These are phyloP conservation scores for Fomes fomentarius DNA, from an alignment of 1,284 basidiomycete species.

Conservation along the genomic window DNA sequence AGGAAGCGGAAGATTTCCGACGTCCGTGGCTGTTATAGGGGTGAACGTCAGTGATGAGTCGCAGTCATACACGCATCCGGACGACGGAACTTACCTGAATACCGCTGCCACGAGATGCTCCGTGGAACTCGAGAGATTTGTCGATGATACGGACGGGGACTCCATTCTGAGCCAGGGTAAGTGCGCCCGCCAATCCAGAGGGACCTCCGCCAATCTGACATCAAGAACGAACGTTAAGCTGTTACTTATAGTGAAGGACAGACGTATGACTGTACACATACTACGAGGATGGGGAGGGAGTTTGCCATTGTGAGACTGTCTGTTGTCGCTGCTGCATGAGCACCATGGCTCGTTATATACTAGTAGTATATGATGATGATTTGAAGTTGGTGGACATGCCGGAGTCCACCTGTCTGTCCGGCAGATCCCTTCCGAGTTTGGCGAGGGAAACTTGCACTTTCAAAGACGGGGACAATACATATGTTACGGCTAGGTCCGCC, in stretches of 20 bases:
- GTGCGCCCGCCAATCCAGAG: slow-evolving; percentile 28
- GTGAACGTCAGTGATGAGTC: not conserved
- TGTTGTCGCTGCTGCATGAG: no score
- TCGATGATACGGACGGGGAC: slow-evolving; percentile 40
- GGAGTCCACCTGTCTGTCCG: no score
- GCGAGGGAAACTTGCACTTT: no score
- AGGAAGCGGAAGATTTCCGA: slow-evolving; percentile 27
- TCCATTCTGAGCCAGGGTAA: slow-evolving; percentile 29
- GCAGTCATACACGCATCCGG: no score
- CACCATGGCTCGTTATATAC: no score
- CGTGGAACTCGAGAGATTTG: slow-evolving; percentile 27
- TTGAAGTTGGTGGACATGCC: no score
- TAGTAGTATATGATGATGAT: no score
- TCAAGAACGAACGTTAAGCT: not conserved
- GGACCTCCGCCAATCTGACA: slow-evolving; percentile 35
- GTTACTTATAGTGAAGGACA: not conserved
- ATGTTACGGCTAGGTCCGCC: no score
- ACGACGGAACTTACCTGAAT: slow-evolving; percentile 29
- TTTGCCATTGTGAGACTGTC: no score
- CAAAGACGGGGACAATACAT: no score
- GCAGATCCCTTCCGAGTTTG: no score
- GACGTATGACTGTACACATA: not conserved
- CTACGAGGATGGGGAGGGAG: not conserved
- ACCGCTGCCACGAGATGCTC: slow-evolving; percentile 33
- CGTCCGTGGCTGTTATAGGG: slow-evolving; percentile 24